Conservation (phyloP, 768 basidiomycete genomes). For the Agaricus subrufescens region DNA sequence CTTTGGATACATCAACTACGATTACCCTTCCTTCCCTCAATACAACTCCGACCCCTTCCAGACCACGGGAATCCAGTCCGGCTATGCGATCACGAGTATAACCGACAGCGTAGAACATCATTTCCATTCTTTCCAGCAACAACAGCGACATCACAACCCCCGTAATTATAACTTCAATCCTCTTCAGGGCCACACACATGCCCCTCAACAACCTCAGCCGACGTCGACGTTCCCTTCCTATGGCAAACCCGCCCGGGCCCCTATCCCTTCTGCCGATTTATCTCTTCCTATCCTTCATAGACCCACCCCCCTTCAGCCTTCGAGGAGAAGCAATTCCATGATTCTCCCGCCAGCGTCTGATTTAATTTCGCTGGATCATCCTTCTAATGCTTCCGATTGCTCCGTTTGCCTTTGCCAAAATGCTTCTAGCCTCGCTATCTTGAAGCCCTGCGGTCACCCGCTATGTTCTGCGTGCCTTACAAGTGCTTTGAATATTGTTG, state of each 20-base stretch:
- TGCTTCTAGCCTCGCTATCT: constrained; percentile 49
- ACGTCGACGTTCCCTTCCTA: background rate
- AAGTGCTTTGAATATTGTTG: constrained; percentile 83
- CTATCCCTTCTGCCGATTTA: constrained; percentile 12
- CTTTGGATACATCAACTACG: constrained; percentile 29
- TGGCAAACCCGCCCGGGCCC: constrained; percentile 10
- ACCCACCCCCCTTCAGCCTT: background rate
- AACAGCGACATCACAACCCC: constrained; percentile 15
- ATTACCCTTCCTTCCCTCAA: constrained; percentile 22
- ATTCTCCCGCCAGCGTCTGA: constrained; percentile 1
- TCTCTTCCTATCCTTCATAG: constrained; percentile 7
- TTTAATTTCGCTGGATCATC: constrained; percentile 9
- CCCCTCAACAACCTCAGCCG: background rate
- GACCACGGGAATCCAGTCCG: constrained; percentile 16
- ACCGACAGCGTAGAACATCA: constrained; percentile 38
- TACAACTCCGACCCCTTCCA: constrained; percentile 35
- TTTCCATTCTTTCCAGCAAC: constrained; percentile 33
- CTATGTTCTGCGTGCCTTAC: constrained; percentile 81
- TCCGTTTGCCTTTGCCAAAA: constrained; percentile 56
- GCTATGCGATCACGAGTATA: constrained; percentile 26
- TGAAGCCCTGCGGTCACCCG: constrained; percentile 72
- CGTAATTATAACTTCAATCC: background rate
- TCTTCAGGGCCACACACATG: background rate
- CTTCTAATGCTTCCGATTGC: constrained; percentile 33
- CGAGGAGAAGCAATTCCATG: constrained; percentile 1